phyloP scores from a whole-genome alignment of 768 basidiomycete genomes.

The Macrolepiota fuliginosa region DNA sequence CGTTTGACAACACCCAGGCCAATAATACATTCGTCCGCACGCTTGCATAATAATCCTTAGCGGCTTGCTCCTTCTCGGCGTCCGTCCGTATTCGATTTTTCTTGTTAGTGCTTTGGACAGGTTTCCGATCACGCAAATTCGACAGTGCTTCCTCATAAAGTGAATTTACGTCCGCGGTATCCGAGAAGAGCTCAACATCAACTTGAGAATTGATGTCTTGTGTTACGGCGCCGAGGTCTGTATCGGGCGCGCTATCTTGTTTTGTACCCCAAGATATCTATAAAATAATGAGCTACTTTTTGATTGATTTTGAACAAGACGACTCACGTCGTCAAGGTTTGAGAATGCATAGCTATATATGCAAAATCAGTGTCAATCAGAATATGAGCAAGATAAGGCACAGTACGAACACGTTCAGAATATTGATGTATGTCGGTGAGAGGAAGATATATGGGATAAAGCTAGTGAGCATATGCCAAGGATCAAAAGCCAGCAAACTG shows the following conservation, averaged over 20 bases:
- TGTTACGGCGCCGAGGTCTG: constrained; percentile 80
- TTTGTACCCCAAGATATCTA: constrained; percentile 98
- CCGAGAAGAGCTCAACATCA: constrained; percentile 82
- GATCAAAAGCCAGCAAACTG: constrained; percentile 85
- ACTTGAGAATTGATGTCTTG: constrained; percentile 81
- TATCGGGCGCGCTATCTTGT: constrained; percentile 69
- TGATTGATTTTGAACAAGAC: not conserved
- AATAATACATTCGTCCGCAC: constrained; percentile 83
- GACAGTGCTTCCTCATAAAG: constrained; percentile 83
- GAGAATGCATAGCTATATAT: constrained; percentile 72
- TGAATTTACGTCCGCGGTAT: constrained; percentile 77
- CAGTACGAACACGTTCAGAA: constrained; percentile 66
- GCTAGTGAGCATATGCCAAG: constrained; percentile 95
- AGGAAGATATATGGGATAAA: constrained; percentile 87
- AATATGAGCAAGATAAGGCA: not conserved
- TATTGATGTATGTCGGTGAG: constrained; percentile 77
- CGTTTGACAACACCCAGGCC: constrained; percentile 84
- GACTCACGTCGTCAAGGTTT: constrained; percentile 78
- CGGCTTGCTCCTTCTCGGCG: constrained; percentile 69
- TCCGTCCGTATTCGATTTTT: constrained; percentile 31
- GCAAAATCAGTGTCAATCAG: not conserved
- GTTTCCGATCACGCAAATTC: constrained; percentile 49
- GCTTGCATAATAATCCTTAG: constrained; percentile 85
- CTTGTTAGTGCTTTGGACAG: constrained; percentile 25
- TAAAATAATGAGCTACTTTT: not conserved